Evolutionary conservation across 306 rosid species (phyloP).

Genomic region (Luffa aegyptiaca): DNA sequence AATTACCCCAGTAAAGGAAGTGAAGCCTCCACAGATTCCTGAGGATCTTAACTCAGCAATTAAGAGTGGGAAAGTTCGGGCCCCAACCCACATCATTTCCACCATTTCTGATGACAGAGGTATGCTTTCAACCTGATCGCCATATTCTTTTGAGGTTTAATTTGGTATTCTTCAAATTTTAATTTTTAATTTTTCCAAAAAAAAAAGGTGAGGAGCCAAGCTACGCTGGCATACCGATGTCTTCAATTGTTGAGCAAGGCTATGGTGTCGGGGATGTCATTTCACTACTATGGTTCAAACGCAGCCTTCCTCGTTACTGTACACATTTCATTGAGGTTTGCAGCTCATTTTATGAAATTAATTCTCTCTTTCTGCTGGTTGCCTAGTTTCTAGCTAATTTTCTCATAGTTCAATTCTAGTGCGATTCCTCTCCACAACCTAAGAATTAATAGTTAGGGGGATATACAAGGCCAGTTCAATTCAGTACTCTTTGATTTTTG

Average conservation of each 20-base stretch:
- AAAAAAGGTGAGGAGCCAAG: constrained; percentile 86
- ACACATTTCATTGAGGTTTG: constrained; percentile 85
- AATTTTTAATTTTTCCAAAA: not conserved
- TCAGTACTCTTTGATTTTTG: not conserved
- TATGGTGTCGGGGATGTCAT: constrained; percentile 81
- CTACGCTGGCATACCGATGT: constrained; percentile 98
- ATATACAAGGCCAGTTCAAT: not conserved
- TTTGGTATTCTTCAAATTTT: not conserved
- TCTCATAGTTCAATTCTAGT: not conserved
- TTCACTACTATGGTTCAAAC: constrained; percentile 85
- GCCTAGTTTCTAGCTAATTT: not conserved
- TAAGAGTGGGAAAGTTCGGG: constrained; percentile 94
- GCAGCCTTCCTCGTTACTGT: constrained; percentile 96
- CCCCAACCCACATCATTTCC: constrained; percentile 95
- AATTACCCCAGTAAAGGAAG: constrained; percentile 65
- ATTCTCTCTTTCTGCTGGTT: not conserved
- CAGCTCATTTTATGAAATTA: not conserved
- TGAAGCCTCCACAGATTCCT: constrained; percentile 86
- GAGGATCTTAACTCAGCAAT: constrained; percentile 82
- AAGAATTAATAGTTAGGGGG: not conserved
- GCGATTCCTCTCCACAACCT: not conserved
- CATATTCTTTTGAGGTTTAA: not conserved
- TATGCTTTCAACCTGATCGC: constrained; percentile 4
- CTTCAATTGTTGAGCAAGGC: constrained; percentile 88
- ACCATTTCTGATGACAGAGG: constrained; percentile 99